Evolutionary conservation across 768 basidiomycete genomes (phyloP), one percentile per base, ranked within the genome.

Genomic region (Dioszegia crocea): DNA sequence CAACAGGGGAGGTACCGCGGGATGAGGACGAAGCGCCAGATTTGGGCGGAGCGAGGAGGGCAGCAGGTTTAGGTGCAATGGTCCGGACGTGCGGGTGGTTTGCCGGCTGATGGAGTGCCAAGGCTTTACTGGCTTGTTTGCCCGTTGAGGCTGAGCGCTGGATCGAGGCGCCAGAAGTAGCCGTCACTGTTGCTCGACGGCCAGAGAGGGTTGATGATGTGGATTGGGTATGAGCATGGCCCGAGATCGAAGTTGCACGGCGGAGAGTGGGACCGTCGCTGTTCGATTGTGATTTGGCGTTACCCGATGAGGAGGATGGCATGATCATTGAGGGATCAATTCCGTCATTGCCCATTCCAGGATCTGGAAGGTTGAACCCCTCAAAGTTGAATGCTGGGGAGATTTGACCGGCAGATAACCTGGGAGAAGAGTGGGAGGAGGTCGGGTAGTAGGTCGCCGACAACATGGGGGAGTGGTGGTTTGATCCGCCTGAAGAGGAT

Each of bases 41-140:
- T 39, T 49, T 51, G 16, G 60, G 47, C 17, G 48, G 45, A 17
- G 30, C 41, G 30, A 61, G 60, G 27, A 46, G 60, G 1, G 41
- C 39, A 19, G 17, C 44, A 50, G 40, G 49, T 55, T n/a, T 51
- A 40, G 41, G 48, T 17, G 21, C 56, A 47, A 67, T 67, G 0
- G 63, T 51, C 38, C 67, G 48, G 36, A 65, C 61, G 30, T 62
- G 57, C 19, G 63, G 65, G 27, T 67, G 66, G 46, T 64, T 50
- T 4, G 66, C 51, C 5, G 45, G n/a, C 4, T 55, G 40, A 44
- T 65, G 58, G 3, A 65, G 50, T 16, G 67, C 64, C 19, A 65
- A 49, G 6, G 71, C 64, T 56, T 70, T 73, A 17, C 48, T 50
- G 2, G 65, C 57, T 23, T 63, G 55, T 48, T 73, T 66, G 49